These are phyloP conservation scores for Aspergillus egyptiacus DNA, from an alignment of 495 filamentous ascomycete species.

Conservation along the genomic window DNA sequence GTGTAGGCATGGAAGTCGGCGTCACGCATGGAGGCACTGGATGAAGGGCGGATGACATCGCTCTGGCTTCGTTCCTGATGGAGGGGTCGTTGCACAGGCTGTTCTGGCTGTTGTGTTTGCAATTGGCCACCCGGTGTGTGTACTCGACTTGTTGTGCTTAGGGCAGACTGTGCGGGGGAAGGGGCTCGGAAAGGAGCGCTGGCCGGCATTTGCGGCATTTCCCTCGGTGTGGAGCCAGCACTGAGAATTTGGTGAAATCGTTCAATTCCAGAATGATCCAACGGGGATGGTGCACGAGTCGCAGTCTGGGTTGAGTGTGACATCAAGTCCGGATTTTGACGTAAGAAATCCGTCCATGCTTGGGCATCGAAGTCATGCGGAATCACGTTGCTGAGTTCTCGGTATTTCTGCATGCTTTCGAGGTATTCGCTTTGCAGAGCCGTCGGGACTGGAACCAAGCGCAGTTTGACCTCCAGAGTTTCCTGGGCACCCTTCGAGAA, in stretches of 20 bases:
- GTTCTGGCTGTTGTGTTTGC: constrained; percentile 19
- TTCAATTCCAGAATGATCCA: constrained; percentile 51
- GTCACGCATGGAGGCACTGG: constrained; percentile 43
- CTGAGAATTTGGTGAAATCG: constrained; percentile 46
- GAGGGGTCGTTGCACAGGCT: constrained; percentile 10
- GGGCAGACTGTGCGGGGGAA: constrained; percentile 34
- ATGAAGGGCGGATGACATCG: constrained; percentile 41
- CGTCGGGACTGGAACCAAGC: constrained; percentile 74
- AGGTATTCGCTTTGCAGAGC: constrained; percentile 65
- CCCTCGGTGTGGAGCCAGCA: constrained; percentile 41
- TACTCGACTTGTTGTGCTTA: constrained; percentile 29
- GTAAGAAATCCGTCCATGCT: constrained; percentile 60
- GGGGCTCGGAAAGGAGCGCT: constrained; percentile 30
- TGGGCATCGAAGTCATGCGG: constrained; percentile 62
- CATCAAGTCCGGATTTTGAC: constrained; percentile 51
- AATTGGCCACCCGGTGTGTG: constrained; percentile 32
- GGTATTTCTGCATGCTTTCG: constrained; percentile 56
- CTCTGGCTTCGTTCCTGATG: constrained; percentile 23
- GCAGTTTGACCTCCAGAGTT: constrained; percentile 89
- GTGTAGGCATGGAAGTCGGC: constrained; percentile 29
- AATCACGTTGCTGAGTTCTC: constrained; percentile 53
- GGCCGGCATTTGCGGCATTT: constrained; percentile 27
- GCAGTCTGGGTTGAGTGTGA: constrained; percentile 28
- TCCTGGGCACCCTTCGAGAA: constrained; percentile 81
- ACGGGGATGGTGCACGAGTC: constrained; percentile 32